Percentiles rank a stretch among this genome's conserved stretches.
Conservation (phyloP, 2,329 filamentous ascomycete species). For the Xylaria sp. region DNA sequence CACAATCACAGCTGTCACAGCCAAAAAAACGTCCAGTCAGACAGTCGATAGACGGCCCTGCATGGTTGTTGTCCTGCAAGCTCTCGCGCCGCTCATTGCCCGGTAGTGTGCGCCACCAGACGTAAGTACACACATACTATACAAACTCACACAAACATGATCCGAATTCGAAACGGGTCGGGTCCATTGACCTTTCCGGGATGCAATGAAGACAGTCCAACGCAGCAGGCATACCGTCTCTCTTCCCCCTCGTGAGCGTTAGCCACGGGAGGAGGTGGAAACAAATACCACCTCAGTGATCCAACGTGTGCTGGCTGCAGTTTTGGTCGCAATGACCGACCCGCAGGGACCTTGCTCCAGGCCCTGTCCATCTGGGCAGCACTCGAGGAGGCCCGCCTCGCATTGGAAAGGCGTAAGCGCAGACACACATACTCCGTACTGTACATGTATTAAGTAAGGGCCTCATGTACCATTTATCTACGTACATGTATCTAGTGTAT, state of each 20-base stretch:
- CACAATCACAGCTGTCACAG: too few species aligned
- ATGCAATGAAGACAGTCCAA: constrained; percentile 28
- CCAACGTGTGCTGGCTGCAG: constrained; percentile 31
- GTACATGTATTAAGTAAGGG: too few species aligned
- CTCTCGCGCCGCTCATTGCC: too few species aligned
- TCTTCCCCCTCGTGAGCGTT: constrained; percentile 19
- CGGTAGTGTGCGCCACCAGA: constrained; percentile 5
- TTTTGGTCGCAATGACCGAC: constrained; percentile 33
- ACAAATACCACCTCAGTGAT: constrained; percentile 36
- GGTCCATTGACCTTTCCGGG: constrained; percentile 36
- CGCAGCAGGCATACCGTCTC: constrained; percentile 14
- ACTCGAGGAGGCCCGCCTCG: not conserved
- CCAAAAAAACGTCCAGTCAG: too few species aligned
- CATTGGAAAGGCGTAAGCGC: too few species aligned
- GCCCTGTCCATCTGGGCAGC: constrained; percentile 33
- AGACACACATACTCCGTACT: too few species aligned
- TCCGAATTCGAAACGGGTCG: constrained; percentile 33
- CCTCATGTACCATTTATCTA: too few species aligned
- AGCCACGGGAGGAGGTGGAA: constrained; percentile 15
- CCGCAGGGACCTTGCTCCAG: constrained; percentile 33
- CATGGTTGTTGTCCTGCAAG: too few species aligned
- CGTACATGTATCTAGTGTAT: too few species aligned
- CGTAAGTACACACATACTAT: too few species aligned
- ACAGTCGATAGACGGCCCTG: too few species aligned
- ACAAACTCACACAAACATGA: constrained; percentile 23